A percentile compares a stretch with the other conserved stretches of the same genome.
phyloP scores from a whole-genome alignment of 257 asterid genomes.

The Solanum appendiculatum region DNA sequence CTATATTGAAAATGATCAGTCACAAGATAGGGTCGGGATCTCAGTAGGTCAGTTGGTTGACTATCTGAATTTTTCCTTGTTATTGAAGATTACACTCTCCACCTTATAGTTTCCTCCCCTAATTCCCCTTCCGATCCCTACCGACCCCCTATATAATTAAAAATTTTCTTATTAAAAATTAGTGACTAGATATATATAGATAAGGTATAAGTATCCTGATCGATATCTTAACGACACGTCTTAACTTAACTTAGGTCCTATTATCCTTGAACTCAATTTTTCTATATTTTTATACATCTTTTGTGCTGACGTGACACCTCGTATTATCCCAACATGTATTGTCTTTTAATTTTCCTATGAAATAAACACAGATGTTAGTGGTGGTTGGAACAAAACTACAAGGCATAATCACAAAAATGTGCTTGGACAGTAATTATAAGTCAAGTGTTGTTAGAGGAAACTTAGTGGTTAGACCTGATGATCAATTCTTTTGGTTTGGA shows the following conservation, averaged over 20 bases:
- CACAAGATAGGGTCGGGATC: too few relatives aligned
- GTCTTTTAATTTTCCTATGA: background rate
- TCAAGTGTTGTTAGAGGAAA: conserved; percentile 49
- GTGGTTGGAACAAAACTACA: conserved; percentile 68
- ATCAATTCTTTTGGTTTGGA: conserved; percentile 64
- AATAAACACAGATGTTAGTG: conserved; percentile 37
- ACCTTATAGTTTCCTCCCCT: background rate
- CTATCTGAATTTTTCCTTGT: background rate
- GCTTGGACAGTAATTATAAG: conserved; percentile 44
- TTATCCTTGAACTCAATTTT: too few relatives aligned
- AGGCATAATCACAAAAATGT: conserved; percentile 61
- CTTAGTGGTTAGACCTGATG: conserved; percentile 54
- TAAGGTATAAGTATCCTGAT: background rate
- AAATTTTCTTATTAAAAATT: background rate
- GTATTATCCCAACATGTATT: background rate
- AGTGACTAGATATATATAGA: background rate
- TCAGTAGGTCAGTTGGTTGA: background rate
- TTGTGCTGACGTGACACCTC: background rate
- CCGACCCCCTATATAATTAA: background rate
- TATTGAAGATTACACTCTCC: background rate
- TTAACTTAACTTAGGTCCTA: too few relatives aligned
- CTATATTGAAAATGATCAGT: too few relatives aligned
- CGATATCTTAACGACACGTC: background rate
- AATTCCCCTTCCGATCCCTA: background rate
- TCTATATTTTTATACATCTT: too few relatives aligned